Evolutionary conservation across 768 basidiomycete genomes (phyloP).

Genomic region (Suillus occidentalis): DNA sequence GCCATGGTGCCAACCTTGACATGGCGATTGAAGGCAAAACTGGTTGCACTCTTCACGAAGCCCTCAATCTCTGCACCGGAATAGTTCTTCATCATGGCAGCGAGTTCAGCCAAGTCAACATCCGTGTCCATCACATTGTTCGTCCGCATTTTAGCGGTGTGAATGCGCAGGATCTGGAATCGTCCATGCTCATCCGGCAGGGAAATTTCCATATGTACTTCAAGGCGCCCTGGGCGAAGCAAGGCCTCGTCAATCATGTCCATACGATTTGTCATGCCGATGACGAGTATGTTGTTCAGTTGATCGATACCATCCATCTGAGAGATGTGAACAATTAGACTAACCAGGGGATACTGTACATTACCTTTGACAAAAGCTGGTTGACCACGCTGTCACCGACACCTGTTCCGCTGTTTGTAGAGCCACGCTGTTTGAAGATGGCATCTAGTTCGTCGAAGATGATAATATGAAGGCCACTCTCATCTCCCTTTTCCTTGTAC

Average conservation of each 20-base stretch:
- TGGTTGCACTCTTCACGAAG: conserved; percentile 95
- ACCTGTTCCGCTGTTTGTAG: conserved; percentile 86
- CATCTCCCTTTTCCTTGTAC: conserved; percentile 98
- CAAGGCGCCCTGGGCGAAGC: conserved; percentile 94
- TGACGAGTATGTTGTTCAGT: conserved; percentile 97
- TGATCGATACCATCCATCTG: conserved; percentile 99
- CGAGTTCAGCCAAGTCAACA: conserved; percentile 82
- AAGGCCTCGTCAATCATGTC: conserved; percentile 99
- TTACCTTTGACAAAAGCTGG: conserved; percentile 92
- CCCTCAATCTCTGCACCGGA: conserved; percentile 96
- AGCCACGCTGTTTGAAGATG: conserved; percentile 98
- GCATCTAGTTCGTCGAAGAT: conserved; percentile 99
- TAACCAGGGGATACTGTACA: conserved; percentile 12
- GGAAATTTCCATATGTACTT: conserved; percentile 99
- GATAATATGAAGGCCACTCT: conserved; percentile 97
- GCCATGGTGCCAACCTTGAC: conserved; percentile 98
- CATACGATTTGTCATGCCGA: conserved; percentile 97
- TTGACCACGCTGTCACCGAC: conserved; percentile 99
- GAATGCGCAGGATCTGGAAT: conserved; percentile 90
- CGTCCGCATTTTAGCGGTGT: conserved; percentile 90
- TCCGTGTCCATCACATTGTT: conserved; percentile 89
- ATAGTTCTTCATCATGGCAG: conserved; percentile 90
- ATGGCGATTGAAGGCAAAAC: conserved; percentile 96
- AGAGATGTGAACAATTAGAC: conserved; percentile 12
- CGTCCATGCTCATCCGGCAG: conserved; percentile 93